phyloP scores from a whole-genome alignment of 208 protist genomes.

The Entamoeba histolytica region DNA sequence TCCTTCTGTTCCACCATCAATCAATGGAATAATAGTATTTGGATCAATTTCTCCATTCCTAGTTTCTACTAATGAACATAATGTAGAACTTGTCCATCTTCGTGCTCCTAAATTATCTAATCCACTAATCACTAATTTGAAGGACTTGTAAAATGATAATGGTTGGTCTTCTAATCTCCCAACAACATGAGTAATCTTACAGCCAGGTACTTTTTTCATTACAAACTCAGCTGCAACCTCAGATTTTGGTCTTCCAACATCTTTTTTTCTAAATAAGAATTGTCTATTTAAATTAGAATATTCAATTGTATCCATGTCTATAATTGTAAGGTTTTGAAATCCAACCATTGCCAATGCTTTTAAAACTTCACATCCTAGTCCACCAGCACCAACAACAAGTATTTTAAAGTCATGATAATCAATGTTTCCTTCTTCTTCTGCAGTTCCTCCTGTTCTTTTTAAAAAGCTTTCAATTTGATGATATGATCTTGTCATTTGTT shows the following conservation, averaged over 20 bases:
- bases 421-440: not conserved
- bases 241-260: conserved; percentile 59
- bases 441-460: not conserved
- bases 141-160: conserved; percentile 22
- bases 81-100: not conserved
- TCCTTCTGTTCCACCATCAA: conserved; percentile 87
- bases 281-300: conserved; percentile 70
- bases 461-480: not conserved
- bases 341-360: conserved; percentile 61
- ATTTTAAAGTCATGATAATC: not conserved
- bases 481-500: not conserved
- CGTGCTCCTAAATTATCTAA: conserved; percentile 70
- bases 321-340: conserved; percentile 54
- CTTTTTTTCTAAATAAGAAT: conserved; percentile 56
- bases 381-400: conserved; percentile 51
- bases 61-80: conserved; percentile 21
- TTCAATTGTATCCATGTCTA: conserved; percentile 75
- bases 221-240: conserved; percentile 42
- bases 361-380: conserved; percentile 67
- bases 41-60: not conserved
- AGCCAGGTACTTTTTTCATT: not conserved
- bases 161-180: conserved; percentile 5
- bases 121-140: conserved; percentile 62
- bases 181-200: not conserved
- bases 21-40: conserved; percentile 49